These are phyloP conservation scores for Agapanthus africanus DNA, from an alignment of 106 monocot genomes.

Conservation along the genomic window DNA sequence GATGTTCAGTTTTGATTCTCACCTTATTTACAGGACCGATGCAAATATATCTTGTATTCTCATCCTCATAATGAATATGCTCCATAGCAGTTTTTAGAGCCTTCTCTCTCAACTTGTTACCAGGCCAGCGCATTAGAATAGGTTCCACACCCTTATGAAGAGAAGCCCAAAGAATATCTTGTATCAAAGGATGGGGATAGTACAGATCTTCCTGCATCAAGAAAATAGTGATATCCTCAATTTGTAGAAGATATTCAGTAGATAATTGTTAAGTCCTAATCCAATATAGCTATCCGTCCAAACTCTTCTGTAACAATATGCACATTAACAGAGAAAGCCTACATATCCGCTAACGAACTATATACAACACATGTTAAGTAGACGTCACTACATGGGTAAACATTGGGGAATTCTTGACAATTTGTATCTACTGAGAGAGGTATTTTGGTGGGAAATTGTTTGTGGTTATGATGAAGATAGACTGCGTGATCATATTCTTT, in stretches of 20 bases:
- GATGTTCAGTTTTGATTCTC: conserved; percentile 9
- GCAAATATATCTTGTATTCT: conserved; percentile 80
- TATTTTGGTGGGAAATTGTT: too few species aligned
- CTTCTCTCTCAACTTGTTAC: conserved; percentile 62
- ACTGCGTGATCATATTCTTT: too few species aligned
- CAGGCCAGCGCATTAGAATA: conserved; percentile 69
- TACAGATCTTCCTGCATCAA: conserved; percentile 82
- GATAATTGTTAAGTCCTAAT: neutral
- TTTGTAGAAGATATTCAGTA: neutral
- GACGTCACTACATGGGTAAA: too few species aligned
- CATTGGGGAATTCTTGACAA: too few species aligned
- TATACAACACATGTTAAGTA: too few species aligned
- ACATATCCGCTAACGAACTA: too few species aligned
- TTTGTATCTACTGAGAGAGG: too few species aligned
- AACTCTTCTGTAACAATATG: too few species aligned
- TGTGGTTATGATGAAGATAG: too few species aligned
- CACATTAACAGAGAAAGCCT: too few species aligned
- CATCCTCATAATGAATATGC: conserved; percentile 98
- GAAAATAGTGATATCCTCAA: neutral
- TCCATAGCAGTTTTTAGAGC: conserved; percentile 57
- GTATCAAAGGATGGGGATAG: conserved; percentile 73
- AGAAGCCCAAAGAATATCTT: conserved; percentile 73
- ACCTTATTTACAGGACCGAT: conserved; percentile 97
- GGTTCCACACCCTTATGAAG: conserved; percentile 84
- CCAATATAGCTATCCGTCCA: neutral